phyloP scores from a whole-genome alignment of 805 yeast genomes.

The Hanseniaspora mollemarum region DNA sequence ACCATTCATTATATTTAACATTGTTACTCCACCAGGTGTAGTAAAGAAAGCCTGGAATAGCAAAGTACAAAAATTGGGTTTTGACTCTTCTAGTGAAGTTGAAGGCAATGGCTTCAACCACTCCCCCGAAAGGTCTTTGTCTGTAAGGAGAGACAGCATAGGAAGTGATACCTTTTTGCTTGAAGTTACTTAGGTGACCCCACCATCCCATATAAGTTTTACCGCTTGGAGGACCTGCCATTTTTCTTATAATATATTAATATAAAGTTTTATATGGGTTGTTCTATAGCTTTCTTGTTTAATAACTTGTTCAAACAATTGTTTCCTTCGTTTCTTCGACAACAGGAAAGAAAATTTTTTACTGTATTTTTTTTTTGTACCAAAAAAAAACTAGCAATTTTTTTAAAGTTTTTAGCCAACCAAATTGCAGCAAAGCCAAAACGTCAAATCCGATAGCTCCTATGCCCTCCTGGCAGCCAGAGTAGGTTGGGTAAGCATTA shows the following conservation, averaged over 20 bases:
- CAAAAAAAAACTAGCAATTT: not conserved
- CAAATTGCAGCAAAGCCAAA: not conserved
- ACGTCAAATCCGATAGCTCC: not conserved
- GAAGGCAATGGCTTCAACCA: slow-evolving; percentile 73
- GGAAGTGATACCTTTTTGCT: slow-evolving; percentile 72
- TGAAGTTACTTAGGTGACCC: slow-evolving; percentile 83
- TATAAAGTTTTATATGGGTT: slow-evolving; percentile 15
- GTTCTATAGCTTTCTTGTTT: slow-evolving; percentile 2
- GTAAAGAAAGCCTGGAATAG: slow-evolving; percentile 65
- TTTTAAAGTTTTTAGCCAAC: not conserved
- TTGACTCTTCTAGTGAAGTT: slow-evolving; percentile 90
- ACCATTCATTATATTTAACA: slow-evolving; percentile 80
- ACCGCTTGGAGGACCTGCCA: slow-evolving; percentile 60
- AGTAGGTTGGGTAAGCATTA: too few species aligned
- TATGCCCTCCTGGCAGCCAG: too few species aligned
- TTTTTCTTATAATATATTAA: slow-evolving; percentile 22
- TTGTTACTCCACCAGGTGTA: slow-evolving; percentile 82
- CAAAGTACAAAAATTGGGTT: slow-evolving; percentile 67
- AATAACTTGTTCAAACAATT: not conserved
- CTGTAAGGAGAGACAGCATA: slow-evolving; percentile 91
- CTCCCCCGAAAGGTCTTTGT: slow-evolving; percentile 82
- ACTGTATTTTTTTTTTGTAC: not conserved
- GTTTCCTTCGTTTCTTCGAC: not conserved
- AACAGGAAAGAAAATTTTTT: slow-evolving; percentile 1
- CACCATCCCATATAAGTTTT: slow-evolving; percentile 92